A percentile compares a stretch with the other conserved stretches of the same genome.
Evolutionary conservation across 371 early-diverging fungal species (phyloP).

Genomic region (Blakeslea trispora): DNA sequence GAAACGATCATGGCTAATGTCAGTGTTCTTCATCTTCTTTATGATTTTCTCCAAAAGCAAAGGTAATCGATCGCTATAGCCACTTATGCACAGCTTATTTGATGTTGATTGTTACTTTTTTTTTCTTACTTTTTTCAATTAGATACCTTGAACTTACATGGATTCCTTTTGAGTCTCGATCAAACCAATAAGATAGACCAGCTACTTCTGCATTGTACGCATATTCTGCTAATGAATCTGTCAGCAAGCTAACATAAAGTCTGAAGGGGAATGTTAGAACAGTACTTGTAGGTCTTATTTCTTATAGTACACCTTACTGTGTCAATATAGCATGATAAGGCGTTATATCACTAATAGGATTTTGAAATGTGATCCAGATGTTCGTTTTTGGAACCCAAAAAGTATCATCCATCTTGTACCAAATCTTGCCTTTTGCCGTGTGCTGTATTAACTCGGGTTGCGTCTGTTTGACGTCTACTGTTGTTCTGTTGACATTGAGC

Average conservation of each 20-base stretch:
- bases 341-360: slow-evolving; percentile 57
- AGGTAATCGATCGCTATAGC: slow-evolving; percentile 85
- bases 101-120: too few species aligned
- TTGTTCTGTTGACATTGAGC: slow-evolving; percentile 49
- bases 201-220: slow-evolving; percentile 88
- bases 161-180: slow-evolving; percentile 63
- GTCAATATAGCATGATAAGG: slow-evolving; percentile 50
- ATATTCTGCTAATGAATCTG: slow-evolving; percentile 79
- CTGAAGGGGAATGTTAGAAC: slow-evolving; percentile 9
- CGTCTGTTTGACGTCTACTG: slow-evolving; percentile 35
- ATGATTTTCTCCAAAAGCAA: slow-evolving; percentile 71
- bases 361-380: slow-evolving; percentile 52
- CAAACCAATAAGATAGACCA: slow-evolving; percentile 74
- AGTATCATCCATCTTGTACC: slow-evolving; percentile 92
- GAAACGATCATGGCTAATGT: slow-evolving; percentile 70
- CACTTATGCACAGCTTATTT: slow-evolving; percentile 59
- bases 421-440: slow-evolving; percentile 67
- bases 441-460: slow-evolving; percentile 67
- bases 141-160: slow-evolving; percentile 31
- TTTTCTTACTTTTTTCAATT: background rate
- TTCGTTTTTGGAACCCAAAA: slow-evolving; percentile 82
- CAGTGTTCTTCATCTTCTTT: slow-evolving; percentile 62
- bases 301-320: slow-evolving; percentile 33
- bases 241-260: slow-evolving; percentile 72
- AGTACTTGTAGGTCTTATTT: slow-evolving; percentile 5